Conservation (phyloP, 2,329 filamentous ascomycete genomes). For the Aspergillus sp. region DNA sequence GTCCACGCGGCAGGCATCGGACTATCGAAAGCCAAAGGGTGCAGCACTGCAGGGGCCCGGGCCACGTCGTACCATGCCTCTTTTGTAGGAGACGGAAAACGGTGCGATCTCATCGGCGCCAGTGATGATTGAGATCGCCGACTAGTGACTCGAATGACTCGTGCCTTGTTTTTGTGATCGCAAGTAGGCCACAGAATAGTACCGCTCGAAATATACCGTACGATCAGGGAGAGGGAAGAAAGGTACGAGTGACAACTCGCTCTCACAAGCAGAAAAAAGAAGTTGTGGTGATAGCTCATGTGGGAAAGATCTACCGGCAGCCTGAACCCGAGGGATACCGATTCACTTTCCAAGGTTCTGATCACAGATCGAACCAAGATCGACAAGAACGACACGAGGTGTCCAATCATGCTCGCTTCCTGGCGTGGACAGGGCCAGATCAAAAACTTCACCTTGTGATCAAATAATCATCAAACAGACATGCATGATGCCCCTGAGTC, state of each 20-base stretch:
- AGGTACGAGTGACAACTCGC: not conserved
- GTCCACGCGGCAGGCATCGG: not conserved
- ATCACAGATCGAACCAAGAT: not conserved
- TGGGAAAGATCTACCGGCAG: not conserved
- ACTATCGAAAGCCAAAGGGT: constrained; percentile 2
- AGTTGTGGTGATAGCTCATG: not conserved
- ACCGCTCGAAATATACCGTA: not conserved
- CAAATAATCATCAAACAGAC: not conserved
- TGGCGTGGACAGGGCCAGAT: not conserved
- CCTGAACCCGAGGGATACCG: not conserved
- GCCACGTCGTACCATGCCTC: not conserved
- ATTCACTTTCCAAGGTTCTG: not conserved
- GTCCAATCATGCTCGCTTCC: not conserved
- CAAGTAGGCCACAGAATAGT: not conserved
- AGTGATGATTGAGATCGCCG: constrained; percentile 7
- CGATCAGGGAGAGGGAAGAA: not conserved
- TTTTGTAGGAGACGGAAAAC: constrained; percentile 1
- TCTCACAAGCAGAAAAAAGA: not conserved
- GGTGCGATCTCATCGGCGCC: not conserved
- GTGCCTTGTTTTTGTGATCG: not conserved
- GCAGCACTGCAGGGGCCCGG: not conserved
- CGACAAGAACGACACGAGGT: not conserved
- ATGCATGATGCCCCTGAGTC: not conserved
- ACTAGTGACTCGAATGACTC: not conserved
- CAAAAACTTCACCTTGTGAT: not conserved